Conservation (phyloP, 441 rosid genomes). For the Syzygium syzygioides region DNA sequence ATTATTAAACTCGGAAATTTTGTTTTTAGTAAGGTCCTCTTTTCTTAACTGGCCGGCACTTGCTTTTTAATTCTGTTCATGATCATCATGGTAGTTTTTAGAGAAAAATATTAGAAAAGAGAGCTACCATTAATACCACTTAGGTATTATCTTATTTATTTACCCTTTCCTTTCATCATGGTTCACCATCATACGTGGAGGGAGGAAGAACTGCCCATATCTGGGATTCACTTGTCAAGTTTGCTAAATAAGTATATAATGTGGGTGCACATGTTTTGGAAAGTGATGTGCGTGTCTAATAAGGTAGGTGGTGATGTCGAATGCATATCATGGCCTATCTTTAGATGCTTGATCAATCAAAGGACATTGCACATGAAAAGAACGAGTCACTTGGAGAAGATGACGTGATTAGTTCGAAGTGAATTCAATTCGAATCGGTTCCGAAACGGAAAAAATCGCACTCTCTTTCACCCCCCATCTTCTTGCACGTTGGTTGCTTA, state of each 20-base stretch:
- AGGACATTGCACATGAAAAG: neutral
- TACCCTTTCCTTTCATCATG: neutral
- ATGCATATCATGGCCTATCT: neutral
- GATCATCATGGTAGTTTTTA: neutral
- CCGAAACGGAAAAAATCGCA: neutral
- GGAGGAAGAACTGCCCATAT: neutral
- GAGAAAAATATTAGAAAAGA: neutral
- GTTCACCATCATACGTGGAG: neutral
- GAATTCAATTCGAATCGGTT: neutral
- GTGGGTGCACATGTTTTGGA: slow-evolving; percentile 8
- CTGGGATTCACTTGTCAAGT: neutral
- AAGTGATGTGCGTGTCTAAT: neutral
- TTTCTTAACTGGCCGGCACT: neutral
- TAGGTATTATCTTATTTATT: neutral
- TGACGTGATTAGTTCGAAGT: neutral
- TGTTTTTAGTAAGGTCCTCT: neutral
- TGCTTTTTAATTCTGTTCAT: neutral
- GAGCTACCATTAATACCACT: neutral
- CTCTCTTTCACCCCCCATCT: neutral
- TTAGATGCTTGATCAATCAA: neutral
- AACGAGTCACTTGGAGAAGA: neutral
- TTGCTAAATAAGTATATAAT: neutral
- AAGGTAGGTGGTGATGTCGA: neutral
- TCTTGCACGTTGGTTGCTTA: neutral
- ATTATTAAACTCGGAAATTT: neutral